Percentiles rank a stretch among this genome's conserved stretches.
Evolutionary conservation across 495 filamentous ascomycete genomes (phyloP).

Genomic region (Tuber magnatum): DNA sequence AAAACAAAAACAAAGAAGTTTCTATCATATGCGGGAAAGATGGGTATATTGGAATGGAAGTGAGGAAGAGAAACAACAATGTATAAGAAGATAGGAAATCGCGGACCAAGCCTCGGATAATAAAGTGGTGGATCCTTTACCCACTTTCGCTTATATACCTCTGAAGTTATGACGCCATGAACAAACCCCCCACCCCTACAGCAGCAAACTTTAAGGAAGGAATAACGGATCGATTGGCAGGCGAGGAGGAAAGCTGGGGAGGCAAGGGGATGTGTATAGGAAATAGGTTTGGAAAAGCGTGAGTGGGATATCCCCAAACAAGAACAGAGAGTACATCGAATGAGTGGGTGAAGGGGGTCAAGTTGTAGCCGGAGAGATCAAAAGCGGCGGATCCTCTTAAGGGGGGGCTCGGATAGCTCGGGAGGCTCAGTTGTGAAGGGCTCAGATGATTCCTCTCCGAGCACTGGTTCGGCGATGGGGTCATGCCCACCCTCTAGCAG

Average conservation of each 20-base stretch:
- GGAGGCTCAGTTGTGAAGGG: background rate
- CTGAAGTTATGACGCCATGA: no score
- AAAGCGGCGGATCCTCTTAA: background rate
- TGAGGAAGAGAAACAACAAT: background rate
- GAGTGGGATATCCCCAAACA: background rate
- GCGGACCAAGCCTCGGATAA: no score
- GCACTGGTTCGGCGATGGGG: fast-evolving
- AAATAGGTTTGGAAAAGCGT: background rate
- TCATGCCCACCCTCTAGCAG: background rate
- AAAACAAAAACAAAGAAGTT: background rate
- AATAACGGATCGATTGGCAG: background rate
- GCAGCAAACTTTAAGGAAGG: background rate
- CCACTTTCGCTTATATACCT: background rate
- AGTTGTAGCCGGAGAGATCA: background rate
- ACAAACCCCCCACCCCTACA: background rate
- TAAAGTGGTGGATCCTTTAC: background rate
- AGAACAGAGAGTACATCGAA: background rate
- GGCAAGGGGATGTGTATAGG: no score
- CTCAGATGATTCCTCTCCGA: background rate
- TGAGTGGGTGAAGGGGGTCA: no score
- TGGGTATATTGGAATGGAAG: background rate
- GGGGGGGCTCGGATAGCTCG: background rate
- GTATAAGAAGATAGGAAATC: background rate
- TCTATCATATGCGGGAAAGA: background rate
- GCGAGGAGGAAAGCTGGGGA: background rate